These are phyloP conservation scores for Trichophyton simii DNA, from an alignment of 2,329 filamentous ascomycete genomes.

Conservation along the genomic window DNA sequence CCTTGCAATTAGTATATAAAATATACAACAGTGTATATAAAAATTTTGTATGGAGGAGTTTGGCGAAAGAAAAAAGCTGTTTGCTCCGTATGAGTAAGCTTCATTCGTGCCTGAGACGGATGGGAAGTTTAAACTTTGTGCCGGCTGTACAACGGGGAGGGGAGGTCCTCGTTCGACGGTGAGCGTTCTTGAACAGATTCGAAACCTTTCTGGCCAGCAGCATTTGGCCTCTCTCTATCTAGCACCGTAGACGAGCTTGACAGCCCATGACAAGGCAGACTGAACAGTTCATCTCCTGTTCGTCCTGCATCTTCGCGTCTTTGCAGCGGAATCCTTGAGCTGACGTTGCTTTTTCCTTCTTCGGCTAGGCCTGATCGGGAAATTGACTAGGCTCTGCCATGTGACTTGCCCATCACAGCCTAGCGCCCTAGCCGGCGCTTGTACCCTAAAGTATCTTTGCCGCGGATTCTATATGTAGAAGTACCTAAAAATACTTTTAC, in stretches of 20 bases:
- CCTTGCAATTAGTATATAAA: background rate
- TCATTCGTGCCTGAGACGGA: background rate
- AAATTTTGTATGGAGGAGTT: background rate
- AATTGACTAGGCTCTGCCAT: background rate
- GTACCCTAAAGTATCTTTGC: background rate
- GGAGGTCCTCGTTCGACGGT: background rate
- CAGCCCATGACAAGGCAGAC: background rate
- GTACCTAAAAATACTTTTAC: background rate
- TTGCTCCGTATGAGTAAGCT: background rate
- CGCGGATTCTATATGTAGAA: background rate
- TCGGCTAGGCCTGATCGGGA: background rate
- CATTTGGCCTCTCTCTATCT: background rate
- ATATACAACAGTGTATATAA: background rate
- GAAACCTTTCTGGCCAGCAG: background rate
- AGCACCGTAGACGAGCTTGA: background rate
- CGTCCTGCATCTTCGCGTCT: background rate
- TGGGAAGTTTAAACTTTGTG: background rate
- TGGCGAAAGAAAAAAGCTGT: background rate
- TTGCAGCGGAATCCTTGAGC: conserved; percentile 1
- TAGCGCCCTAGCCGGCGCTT: background rate
- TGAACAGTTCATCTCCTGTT: background rate
- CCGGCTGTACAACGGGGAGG: background rate
- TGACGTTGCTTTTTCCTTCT: background rate
- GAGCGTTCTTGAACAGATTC: background rate
- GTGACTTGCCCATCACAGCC: background rate